Evolutionary conservation across 2,329 filamentous ascomycete species (phyloP), one percentile per base, ranked within the genome.

Genomic region (Talaromyces albobiverticillius): DNA sequence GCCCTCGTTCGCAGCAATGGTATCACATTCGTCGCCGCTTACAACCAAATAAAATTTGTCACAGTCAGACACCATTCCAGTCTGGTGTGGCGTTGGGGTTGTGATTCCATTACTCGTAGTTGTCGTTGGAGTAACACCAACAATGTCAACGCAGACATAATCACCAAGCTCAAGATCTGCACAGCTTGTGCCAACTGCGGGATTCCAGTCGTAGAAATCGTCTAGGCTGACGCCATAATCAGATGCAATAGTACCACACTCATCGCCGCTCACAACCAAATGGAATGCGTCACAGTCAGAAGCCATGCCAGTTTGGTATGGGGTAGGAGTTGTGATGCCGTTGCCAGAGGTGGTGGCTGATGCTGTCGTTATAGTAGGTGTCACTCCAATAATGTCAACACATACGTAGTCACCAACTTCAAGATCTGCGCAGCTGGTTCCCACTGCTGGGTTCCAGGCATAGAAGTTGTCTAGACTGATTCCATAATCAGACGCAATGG

Each of bases 161-260:
- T 46, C 25, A 46, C 25, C 25, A 11, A 46, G 14, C 11, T 46
- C 25, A 10, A 46, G 26, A 29, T 25, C 22, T 11, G 16, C 16
- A 20, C 43, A 46, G 43, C 43, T 46, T 14, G 25, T 46, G 23
- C 46, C 23, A 40, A 49, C 23, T 20, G 46, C 46, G 16, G 29
- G 29, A 14, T 40, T 40, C 29, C 46, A 40, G 16, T 11, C 46
- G 34, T 49, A 49, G 25, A 31, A 46, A 26, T 46, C 22, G 25
- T 11, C 25, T 22, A 46, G 43, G 18, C 43, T 46, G 22, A 46
- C 25, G 26, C 43, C 25, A 26, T 46, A 23, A 11, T 46, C 23
- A 14, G 43, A 20, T 10, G 43, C 25, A 46, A 46, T 46, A 29
- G 43, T 46, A 26, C 43, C 43, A 46, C 43, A 46, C 23, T 46